Evolutionary conservation across 2,329 filamentous ascomycete species (phyloP), one percentile per base, ranked within the genome.

Genomic region (Alternaria arbusti): DNA sequence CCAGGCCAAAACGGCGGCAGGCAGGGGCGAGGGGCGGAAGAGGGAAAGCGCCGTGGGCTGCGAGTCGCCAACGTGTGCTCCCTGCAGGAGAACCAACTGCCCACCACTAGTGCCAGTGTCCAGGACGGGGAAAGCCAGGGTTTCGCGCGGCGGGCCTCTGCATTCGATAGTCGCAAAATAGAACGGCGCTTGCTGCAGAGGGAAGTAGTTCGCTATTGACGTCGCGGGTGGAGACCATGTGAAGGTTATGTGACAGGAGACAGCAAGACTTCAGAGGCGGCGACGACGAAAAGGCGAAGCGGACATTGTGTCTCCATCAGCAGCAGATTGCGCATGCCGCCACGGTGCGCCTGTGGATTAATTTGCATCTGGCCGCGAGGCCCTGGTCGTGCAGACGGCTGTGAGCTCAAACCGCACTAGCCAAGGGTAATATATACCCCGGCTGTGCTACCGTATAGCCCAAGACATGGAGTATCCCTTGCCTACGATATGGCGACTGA

Each of bases 131-230:
- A 55, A 62, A 61, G 64, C 30, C 59, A 57, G 56, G 59, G 61
- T 61, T 64, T 61, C 66, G 64, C 43, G 46, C 57, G 55, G 63
- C 64, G 58, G 56, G 45, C 22, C 45, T 51, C 28, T 64, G 63
- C 60, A 63, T 70, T 74, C 69, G 64, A 73, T 71, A 68, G 71
- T 68, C 51, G 61, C 69, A 69, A 70, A 70, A 74, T 73, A 73
- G 68, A 67, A 49, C 49, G 44, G 49, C 60, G 60, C 60, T 63
- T 59, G 60, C 57, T 58, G 40, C 50, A 58, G 46, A 36, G 44
- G 57, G 49, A 5, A 28, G 56, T 61, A 50, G 55, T 46, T 36
- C 13, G 5, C 40, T 40, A 6, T 36, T 43, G 58, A 60, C 43
- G 32, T 20, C 45, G 60, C 36, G 7, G 50, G 52, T 55, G 23